Evolutionary conservation across 2,329 filamentous ascomycete genomes (phyloP).

Genomic region (Xylariaceae sp.): DNA sequence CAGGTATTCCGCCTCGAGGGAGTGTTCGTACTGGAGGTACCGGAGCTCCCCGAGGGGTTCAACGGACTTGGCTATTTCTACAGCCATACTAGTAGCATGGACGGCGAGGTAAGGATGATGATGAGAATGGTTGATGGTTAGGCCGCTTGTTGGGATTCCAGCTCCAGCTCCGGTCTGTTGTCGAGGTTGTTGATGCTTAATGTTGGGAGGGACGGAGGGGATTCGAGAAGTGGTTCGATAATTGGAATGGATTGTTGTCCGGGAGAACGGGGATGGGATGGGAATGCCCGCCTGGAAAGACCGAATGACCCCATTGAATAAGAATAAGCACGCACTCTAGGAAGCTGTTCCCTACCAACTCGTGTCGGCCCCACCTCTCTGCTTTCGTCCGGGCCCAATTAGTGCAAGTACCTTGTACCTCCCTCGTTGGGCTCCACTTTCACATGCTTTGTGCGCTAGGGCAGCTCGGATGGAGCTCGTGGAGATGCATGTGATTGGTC

Average conservation of each 20-base stretch:
- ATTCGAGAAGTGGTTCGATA: too few species aligned
- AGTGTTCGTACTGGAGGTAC: slow-evolving; percentile 59
- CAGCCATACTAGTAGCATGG: slow-evolving; percentile 30
- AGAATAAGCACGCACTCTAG: too few species aligned
- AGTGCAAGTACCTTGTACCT: neutral
- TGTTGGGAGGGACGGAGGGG: too few species aligned
- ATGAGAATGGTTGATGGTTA: too few species aligned
- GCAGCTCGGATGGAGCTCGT: neutral
- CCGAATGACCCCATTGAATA: too few species aligned
- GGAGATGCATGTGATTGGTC: neutral
- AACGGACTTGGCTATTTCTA: slow-evolving; percentile 23
- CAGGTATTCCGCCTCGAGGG: slow-evolving; percentile 60
- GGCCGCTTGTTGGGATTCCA: too few species aligned
- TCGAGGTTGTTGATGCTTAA: too few species aligned
- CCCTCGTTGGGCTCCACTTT: slow-evolving; percentile 14
- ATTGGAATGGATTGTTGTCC: too few species aligned
- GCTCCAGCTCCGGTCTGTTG: too few species aligned
- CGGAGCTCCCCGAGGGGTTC: slow-evolving; percentile 44
- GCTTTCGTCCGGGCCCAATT: neutral
- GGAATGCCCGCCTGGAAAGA: too few species aligned
- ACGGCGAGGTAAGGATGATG: neutral
- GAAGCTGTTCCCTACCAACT: neutral
- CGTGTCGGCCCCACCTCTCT: neutral
- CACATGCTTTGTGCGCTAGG: slow-evolving; percentile 13
- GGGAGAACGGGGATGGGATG: too few species aligned